Evolutionary conservation across 2,329 filamentous ascomycete species (phyloP).

Genomic region (Fusarium musae): DNA sequence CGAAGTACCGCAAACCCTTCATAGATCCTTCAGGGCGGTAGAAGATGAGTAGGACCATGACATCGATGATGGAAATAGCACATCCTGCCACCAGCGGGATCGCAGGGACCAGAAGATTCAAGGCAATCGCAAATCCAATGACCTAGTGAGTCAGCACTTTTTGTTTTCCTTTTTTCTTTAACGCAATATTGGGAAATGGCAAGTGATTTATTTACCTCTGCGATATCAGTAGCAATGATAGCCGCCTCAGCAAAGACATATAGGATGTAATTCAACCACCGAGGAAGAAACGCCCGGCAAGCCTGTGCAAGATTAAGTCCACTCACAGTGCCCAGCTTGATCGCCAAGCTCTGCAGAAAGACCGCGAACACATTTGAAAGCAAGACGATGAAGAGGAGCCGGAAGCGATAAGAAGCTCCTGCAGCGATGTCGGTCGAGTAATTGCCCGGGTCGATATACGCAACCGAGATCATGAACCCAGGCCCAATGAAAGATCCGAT

Average conservation of each 20-base stretch:
- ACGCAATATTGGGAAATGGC: accelerated
- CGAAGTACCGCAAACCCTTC: background rate
- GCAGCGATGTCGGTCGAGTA: background rate
- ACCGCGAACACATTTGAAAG: background rate
- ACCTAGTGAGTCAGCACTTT: background rate
- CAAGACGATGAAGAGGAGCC: background rate
- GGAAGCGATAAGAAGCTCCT: background rate
- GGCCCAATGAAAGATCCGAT: background rate
- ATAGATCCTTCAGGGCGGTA: background rate
- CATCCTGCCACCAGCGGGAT: background rate
- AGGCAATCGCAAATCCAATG: background rate
- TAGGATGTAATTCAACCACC: background rate
- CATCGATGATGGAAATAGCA: background rate
- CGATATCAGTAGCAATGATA: background rate
- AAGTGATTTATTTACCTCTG: background rate
- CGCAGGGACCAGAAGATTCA: background rate
- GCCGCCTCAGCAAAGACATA: background rate
- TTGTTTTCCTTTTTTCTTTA: accelerated
- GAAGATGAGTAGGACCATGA: background rate
- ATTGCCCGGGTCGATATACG: background rate
- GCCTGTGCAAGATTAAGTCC: background rate
- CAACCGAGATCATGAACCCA: background rate
- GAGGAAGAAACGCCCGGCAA: background rate
- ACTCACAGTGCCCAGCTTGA: background rate
- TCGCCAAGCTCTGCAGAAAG: background rate